A percentile compares a stretch with the other conserved stretches of the same genome.
phyloP scores from a whole-genome alignment of 768 basidiomycete species.

The Lentinula edodes region DNA sequence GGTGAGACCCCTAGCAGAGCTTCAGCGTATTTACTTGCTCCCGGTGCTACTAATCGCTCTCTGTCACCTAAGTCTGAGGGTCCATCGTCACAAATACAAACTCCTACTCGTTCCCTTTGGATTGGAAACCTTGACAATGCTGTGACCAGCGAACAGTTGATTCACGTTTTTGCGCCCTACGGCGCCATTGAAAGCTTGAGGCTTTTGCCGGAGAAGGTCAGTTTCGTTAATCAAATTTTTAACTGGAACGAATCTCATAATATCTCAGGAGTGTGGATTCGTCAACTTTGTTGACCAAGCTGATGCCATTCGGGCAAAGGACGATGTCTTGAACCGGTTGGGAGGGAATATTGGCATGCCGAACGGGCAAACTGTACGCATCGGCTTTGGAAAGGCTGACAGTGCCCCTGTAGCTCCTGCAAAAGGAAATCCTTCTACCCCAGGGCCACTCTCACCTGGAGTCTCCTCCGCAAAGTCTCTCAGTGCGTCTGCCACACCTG shows the following conservation, averaged over 20 bases:
- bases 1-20: conserved; percentile 49
- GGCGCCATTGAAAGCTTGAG: conserved; percentile 95
- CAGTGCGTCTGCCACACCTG: conserved; percentile 47
- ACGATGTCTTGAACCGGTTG: conserved; percentile 93
- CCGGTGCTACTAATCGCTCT: conserved; percentile 65
- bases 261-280: conserved; percentile 88
- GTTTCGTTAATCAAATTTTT: conserved; percentile 10
- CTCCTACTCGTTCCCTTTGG: conserved; percentile 95
- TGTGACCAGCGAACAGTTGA: conserved; percentile 90
- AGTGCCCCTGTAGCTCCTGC: conserved; percentile 90
- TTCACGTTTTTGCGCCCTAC: conserved; percentile 93
- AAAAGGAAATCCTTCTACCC: conserved; percentile 63
- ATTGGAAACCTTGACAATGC: conserved; percentile 96
- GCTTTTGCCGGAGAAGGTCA: conserved; percentile 93
- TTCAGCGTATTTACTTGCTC: conserved; percentile 64
- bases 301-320: conserved; percentile 96
- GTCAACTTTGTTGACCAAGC: conserved; percentile 96
- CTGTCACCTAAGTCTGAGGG: conserved; percentile 78
- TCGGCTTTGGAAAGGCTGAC: conserved; percentile 97
- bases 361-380: conserved; percentile 92
- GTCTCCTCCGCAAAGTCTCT: conserved; percentile 37
- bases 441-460: conserved; percentile 62
- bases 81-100: conserved; percentile 72
- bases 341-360: conserved; percentile 93
- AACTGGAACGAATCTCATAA: not conserved